Conservation (phyloP, 805 yeast genomes). For the Myxozyma mucilagina region DNA sequence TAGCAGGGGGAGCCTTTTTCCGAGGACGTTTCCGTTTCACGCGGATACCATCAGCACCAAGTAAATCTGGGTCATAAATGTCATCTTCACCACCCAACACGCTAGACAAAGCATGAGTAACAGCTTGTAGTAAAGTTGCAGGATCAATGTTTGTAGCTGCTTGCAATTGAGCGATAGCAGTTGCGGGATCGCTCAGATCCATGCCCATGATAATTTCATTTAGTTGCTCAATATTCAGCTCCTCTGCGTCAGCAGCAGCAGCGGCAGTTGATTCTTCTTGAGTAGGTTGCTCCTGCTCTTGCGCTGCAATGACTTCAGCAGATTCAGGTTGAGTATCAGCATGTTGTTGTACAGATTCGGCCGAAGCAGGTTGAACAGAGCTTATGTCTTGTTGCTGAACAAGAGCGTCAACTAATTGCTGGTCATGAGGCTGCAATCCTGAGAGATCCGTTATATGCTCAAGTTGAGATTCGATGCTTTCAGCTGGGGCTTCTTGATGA, state of each 20-base stretch:
- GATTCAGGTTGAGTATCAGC: background rate
- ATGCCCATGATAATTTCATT: constrained; percentile 27
- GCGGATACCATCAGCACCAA: constrained; percentile 2
- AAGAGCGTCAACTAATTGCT: background rate
- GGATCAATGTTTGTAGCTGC: constrained; percentile 28
- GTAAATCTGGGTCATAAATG: constrained; percentile 4
- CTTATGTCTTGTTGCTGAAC: background rate
- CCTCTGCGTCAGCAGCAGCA: constrained; percentile 5
- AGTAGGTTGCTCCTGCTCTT: background rate
- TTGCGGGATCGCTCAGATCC: constrained; percentile 27
- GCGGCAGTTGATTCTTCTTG: background rate
- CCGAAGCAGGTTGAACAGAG: background rate
- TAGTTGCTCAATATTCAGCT: constrained; percentile 11
- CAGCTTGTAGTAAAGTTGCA: constrained; percentile 26
- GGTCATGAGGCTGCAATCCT: background rate
- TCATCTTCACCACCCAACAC: constrained; percentile 22
- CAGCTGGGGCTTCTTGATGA: background rate
- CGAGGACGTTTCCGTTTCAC: background rate
- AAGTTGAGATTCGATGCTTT: background rate
- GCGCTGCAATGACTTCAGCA: background rate
- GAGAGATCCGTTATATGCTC: background rate
- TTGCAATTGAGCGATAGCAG: constrained; percentile 28
- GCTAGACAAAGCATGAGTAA: constrained; percentile 23
- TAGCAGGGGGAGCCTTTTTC: constrained; percentile 14
- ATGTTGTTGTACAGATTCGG: background rate